Conservation (phyloP, 768 basidiomycete species). For the Sarcodon aspratus region DNA sequence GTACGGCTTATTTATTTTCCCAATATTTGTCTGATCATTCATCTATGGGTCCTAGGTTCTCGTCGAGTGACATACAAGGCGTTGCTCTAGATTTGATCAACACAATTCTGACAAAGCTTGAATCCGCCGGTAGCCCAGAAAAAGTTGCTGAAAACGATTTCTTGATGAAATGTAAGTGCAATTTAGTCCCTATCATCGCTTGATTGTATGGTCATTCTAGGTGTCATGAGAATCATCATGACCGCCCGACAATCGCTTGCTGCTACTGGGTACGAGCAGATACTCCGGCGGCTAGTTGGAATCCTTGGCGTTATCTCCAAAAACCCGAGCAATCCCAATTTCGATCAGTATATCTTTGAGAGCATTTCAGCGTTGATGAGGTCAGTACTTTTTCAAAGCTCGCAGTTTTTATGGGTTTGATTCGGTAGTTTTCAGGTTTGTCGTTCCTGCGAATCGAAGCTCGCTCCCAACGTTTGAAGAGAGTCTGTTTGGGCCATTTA, state of each 20-base stretch:
- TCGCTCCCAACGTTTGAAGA: conserved; percentile 70
- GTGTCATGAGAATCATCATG: conserved; percentile 87
- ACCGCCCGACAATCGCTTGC: conserved; percentile 75
- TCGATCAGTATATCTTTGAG: conserved; percentile 97
- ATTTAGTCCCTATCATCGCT: neutral
- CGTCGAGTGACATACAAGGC: conserved; percentile 77
- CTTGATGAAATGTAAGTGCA: conserved; percentile 82
- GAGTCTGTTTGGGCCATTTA: conserved; percentile 79
- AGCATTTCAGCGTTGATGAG: conserved; percentile 89
- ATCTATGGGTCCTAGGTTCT: conserved; percentile 43
- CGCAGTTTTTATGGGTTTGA: neutral
- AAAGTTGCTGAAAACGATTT: conserved; percentile 97
- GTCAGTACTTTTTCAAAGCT: conserved; percentile 23
- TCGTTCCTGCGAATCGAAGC: conserved; percentile 58
- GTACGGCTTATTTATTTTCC: conserved; percentile 32
- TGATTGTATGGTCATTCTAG: conserved; percentile 26
- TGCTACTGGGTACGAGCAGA: conserved; percentile 43
- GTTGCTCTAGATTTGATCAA: conserved; percentile 64
- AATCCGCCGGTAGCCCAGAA: conserved; percentile 68
- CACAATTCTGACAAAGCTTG: conserved; percentile 71
- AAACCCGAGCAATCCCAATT: conserved; percentile 96
- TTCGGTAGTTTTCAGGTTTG: conserved; percentile 43
- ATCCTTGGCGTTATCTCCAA: conserved; percentile 85
- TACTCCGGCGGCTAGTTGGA: conserved; percentile 62
- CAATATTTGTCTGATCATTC: neutral